A percentile compares a stretch with the other conserved stretches of the same genome.
Conservation (phyloP, 106 monocot genomes). For the Dendrobium officinale region DNA sequence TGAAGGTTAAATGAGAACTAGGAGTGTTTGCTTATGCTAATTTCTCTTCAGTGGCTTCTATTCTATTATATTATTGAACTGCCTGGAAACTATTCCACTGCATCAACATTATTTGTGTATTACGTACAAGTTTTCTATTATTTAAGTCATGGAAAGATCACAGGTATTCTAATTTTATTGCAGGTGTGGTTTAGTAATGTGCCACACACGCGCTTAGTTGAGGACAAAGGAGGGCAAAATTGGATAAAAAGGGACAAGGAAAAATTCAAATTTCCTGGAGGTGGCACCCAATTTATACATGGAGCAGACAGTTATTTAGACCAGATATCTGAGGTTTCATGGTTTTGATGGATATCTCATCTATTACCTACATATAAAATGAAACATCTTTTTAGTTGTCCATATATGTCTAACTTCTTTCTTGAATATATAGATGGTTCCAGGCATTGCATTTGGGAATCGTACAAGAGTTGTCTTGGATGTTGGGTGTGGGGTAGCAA, state of each 20-base stretch:
- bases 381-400: not conserved
- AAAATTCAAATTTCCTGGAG: conserved; percentile 93
- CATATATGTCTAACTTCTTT: not conserved
- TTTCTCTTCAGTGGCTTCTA: not conserved
- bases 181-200: conserved; percentile 95
- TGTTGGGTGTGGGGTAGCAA: conserved; percentile 94
- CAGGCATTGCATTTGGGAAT: conserved; percentile 72
- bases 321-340: conserved; percentile 65
- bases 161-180: not conserved
- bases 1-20: not conserved
- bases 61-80: not conserved
- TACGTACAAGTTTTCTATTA: not conserved
- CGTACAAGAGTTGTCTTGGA: conserved; percentile 66
- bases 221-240: conserved; percentile 93
- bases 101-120: not conserved
- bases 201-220: conserved; percentile 69
- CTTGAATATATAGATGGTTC: conserved; percentile 64
- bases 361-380: not conserved
- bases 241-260: conserved; percentile 67
- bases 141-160: not conserved
- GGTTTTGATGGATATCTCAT: not conserved
- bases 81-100: not conserved
- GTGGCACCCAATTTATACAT: conserved; percentile 89
- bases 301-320: conserved; percentile 76
- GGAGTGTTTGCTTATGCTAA: not conserved